Evolutionary conservation across 2,329 filamentous ascomycete species (phyloP).

Genomic region (Chalara sp.): DNA sequence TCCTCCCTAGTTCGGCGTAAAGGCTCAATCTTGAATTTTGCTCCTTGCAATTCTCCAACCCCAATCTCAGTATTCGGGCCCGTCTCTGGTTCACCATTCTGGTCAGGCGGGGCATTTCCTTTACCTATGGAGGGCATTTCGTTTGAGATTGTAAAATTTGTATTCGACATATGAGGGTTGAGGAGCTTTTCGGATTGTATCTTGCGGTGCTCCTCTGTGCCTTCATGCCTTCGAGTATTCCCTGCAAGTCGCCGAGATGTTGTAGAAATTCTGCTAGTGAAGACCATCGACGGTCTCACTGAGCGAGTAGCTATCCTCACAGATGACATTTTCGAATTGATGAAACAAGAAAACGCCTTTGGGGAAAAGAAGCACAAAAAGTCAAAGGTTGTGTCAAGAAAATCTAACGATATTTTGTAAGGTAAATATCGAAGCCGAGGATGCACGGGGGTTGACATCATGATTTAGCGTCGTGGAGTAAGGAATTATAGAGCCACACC

Average conservation of each 20-base stretch:
- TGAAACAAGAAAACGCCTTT: neutral
- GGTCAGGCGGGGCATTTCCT: slow-evolving; percentile 52
- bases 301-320: slow-evolving; percentile 15
- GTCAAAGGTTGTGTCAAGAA: neutral
- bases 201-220: slow-evolving; percentile 45
- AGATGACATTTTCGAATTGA: slow-evolving; percentile 15
- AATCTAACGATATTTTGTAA: neutral
- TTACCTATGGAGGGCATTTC: slow-evolving; percentile 54
- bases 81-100: slow-evolving; percentile 38
- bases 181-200: slow-evolving; percentile 48
- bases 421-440: neutral
- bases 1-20: slow-evolving; percentile 79
- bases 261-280: slow-evolving; percentile 16
- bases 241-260: slow-evolving; percentile 17
- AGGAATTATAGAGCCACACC: too few relatives aligned
- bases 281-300: slow-evolving; percentile 17
- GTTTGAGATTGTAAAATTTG: slow-evolving; percentile 55
- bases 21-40: slow-evolving; percentile 84
- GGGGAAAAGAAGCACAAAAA: neutral
- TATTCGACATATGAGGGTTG: slow-evolving; percentile 58
- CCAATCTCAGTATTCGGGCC: slow-evolving; percentile 53
- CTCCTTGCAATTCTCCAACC: slow-evolving; percentile 83
- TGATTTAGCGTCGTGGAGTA: too few relatives aligned
- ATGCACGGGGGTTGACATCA: too few relatives aligned
- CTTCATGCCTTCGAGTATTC: slow-evolving; percentile 38